Percentiles rank a stretch among this genome's conserved stretches.
These are phyloP conservation scores for Candida corydali DNA, from an alignment of 805 yeast species.

Conservation along the genomic window DNA sequence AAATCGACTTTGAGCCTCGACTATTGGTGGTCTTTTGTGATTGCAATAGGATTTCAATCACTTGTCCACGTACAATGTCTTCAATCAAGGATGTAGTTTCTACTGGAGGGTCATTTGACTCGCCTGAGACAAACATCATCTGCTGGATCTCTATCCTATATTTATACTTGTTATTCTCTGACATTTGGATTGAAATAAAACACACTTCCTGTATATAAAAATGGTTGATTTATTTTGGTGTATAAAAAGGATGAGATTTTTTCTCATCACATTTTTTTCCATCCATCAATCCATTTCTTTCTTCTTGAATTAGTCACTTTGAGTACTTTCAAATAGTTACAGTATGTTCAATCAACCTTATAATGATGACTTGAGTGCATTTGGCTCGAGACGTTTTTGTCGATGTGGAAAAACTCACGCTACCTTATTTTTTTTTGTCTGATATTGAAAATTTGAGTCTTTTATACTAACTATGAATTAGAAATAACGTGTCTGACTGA, in stretches of 20 bases:
- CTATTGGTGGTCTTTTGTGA: slow-evolving; percentile 72
- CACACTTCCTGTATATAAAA: slow-evolving; percentile 6
- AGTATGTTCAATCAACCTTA: slow-evolving; percentile 9
- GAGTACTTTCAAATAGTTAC: too few species aligned
- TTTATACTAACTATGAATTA: slow-evolving; percentile 4
- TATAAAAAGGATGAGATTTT: slow-evolving; percentile 3
- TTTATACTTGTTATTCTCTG: slow-evolving; percentile 53
- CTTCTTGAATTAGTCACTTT: too few species aligned
- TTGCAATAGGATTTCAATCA: slow-evolving; percentile 75
- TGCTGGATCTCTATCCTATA: slow-evolving; percentile 90
- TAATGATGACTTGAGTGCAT: slow-evolving; percentile 96
- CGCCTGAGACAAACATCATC: slow-evolving; percentile 99
- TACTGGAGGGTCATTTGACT: slow-evolving; percentile 88
- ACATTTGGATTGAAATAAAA: slow-evolving; percentile 1
- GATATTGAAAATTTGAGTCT: slow-evolving; percentile 29
- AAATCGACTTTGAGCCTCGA: slow-evolving; percentile 78
- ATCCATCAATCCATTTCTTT: too few species aligned
- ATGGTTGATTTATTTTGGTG: not conserved
- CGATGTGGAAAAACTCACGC: slow-evolving; percentile 99
- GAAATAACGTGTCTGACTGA: too few species aligned
- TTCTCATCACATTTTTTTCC: slow-evolving; percentile 1
- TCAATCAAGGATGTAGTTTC: slow-evolving; percentile 92
- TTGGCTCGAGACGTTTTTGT: slow-evolving; percentile 96
- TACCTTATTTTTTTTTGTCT: slow-evolving; percentile 77
- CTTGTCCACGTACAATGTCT: slow-evolving; percentile 93